These are phyloP conservation scores for Ascochyta fabae DNA, from an alignment of 2,329 filamentous ascomycete genomes.

Conservation along the genomic window DNA sequence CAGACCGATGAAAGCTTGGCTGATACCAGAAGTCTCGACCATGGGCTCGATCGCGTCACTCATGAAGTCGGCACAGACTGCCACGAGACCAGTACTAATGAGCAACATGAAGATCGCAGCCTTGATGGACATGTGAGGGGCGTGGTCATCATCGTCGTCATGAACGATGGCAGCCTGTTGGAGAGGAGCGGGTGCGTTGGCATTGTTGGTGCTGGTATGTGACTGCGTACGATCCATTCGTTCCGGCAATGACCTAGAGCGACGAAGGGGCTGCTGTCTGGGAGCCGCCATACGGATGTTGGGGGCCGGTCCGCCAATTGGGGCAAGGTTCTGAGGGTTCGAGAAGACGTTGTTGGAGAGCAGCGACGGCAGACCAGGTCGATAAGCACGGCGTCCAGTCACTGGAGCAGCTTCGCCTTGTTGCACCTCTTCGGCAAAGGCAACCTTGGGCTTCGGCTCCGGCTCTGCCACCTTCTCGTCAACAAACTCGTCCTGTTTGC, in stretches of 20 bases:
- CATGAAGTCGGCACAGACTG: conserved; percentile 73
- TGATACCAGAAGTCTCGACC: conserved; percentile 65
- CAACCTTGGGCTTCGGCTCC: conserved; percentile 40
- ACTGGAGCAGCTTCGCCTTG: conserved; percentile 29
- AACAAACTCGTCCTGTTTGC: conserved; percentile 43
- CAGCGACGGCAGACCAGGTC: conserved; percentile 68
- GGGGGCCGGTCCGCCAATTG: conserved; percentile 35
- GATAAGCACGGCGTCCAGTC: conserved; percentile 64
- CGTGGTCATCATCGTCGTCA: conserved; percentile 39
- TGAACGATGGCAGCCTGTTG: conserved; percentile 27
- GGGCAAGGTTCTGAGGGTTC: conserved; percentile 48
- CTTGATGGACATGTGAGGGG: conserved; percentile 61
- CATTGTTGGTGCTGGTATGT: conserved; percentile 24
- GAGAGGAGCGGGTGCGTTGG: conserved; percentile 25
- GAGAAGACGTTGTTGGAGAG: conserved; percentile 75
- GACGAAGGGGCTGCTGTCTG: conserved; percentile 34
- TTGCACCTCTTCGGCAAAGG: conserved; percentile 49
- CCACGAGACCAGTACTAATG: conserved; percentile 63
- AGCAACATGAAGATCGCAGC: conserved; percentile 63
- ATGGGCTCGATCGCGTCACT: conserved; percentile 75
- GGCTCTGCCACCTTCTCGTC: conserved; percentile 32
- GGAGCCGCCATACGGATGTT: conserved; percentile 44
- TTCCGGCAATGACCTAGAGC: conserved; percentile 47
- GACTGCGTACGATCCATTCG: conserved; percentile 39
- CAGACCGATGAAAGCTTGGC: conserved; percentile 77